phyloP scores from a whole-genome alignment of 1,284 basidiomycete species.

The Wallemia ichthyophaga region DNA sequence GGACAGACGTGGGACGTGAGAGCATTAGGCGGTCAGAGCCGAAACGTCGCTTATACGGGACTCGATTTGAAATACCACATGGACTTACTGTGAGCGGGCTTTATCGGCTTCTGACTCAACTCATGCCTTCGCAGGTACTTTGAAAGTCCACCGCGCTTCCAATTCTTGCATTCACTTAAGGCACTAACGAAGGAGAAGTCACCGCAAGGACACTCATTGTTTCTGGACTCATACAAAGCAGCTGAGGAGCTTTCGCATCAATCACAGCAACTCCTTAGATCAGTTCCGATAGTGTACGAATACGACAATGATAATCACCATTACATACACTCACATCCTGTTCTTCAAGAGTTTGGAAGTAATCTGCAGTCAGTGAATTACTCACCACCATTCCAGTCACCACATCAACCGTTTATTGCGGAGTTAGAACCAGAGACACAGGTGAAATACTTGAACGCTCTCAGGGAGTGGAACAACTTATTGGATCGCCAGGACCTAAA shows the following conservation, averaged over 20 bases:
- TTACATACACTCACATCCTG: conserved; percentile 44
- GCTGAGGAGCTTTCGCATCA: conserved; percentile 28
- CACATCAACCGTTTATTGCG: conserved; percentile 20
- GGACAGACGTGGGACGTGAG: conserved; percentile 72
- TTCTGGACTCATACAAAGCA: conserved; percentile 50
- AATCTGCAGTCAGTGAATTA: conserved; percentile 33
- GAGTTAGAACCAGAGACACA: conserved; percentile 19
- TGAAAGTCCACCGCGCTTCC: conserved; percentile 60
- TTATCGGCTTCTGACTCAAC: conserved; percentile 2
- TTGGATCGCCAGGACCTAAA: conserved; percentile 27
- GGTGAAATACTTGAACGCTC: conserved; percentile 30
- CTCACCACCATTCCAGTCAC: conserved; percentile 82
- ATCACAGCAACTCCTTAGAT: conserved; percentile 28
- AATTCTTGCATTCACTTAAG: conserved; percentile 61
- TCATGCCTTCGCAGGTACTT: conserved; percentile 33
- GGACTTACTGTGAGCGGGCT: conserved; percentile 43
- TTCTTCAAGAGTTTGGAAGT: conserved; percentile 29
- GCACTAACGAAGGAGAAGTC: conserved; percentile 29
- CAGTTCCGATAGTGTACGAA: conserved; percentile 45
- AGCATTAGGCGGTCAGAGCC: conserved; percentile 31
- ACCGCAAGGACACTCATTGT: conserved; percentile 52
- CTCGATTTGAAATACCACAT: conserved; percentile 67
- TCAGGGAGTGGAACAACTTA: conserved; percentile 30
- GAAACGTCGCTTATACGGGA: conserved; percentile 86
- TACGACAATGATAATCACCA: conserved; percentile 77